Base-by-base conservation (phyloP, 1,284 basidiomycete genomes). In the Ceraceosorus bombacis region DNA sequence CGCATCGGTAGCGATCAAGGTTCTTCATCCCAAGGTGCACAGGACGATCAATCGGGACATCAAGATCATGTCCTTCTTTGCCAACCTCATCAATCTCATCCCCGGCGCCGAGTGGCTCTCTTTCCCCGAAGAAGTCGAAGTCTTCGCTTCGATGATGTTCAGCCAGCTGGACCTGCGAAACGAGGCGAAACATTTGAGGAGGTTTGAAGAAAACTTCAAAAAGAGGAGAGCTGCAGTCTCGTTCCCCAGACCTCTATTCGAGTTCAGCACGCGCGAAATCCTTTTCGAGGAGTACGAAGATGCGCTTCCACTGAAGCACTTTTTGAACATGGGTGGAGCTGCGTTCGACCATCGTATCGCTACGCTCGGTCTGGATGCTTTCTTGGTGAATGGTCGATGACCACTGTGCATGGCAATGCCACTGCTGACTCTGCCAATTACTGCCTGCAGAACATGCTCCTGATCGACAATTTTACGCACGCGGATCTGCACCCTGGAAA, bases 391-490 rank as follows among this genome's bases (percentile, higher is more conserved):
- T 80, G 13, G 60, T 37, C 60, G 58, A 37, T 59, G 36, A 41
- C 49, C 43, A 55, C 10, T 10, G 27, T 17, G 62, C 36, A 51
- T 60, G 63, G n/a, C 62, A 56, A 27, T 27, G 3, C 27, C 64
- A 70, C 15, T 51, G 4, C 55, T 36, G 36, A 61, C 53, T 10
- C 38, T 8, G 38, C 27, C 27, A 27, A 27, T 2, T 3, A 27
- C 27, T 43, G 27, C 37, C 54, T 51, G 41, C 67, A 93, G 89
- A 91, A 96, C 80, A 99, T 99, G 94, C 84, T 99, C 27, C 82
- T 99, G 1, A 82, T 98, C 52, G 94, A 99, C 80, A 98, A 99
- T 78, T 99, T 96, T 79, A 92, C 94, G 1, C 94, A 98, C 78
- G 86, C 93, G 3, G 94, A 75, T 51, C 55, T 75, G 61, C 89